Evolutionary conservation across 805 yeast species (phyloP).

Genomic region (Starmerella tilneyi): DNA sequence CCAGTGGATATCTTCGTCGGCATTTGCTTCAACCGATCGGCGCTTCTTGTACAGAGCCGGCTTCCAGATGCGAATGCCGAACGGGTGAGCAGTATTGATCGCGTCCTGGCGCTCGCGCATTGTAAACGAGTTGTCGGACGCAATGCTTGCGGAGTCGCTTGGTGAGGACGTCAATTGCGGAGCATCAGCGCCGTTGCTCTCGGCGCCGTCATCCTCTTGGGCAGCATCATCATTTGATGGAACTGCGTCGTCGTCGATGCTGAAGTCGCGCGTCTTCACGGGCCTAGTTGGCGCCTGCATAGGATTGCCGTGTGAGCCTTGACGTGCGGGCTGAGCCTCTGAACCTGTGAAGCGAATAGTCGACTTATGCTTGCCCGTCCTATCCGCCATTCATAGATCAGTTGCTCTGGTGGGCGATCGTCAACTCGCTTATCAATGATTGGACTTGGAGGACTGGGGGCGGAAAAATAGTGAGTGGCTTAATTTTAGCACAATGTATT

Average conservation of each 20-base stretch:
- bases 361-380: background rate
- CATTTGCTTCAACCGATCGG: slow-evolving; percentile 82
- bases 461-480: too few relatives aligned
- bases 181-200: slow-evolving; percentile 16
- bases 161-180: background rate
- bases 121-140: slow-evolving; percentile 72
- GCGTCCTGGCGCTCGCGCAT: slow-evolving; percentile 90
- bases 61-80: slow-evolving; percentile 97
- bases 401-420: background rate
- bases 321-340: background rate
- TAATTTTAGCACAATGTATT: too few relatives aligned
- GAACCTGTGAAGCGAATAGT: background rate
- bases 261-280: slow-evolving; percentile 1
- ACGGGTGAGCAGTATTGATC: slow-evolving; percentile 92
- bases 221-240: background rate
- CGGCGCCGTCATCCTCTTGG: background rate
- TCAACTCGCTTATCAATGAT: slow-evolving; percentile 1
- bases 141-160: slow-evolving; percentile 24
- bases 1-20: slow-evolving; percentile 89
- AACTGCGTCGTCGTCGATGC: slow-evolving; percentile 4
- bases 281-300: background rate
- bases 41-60: slow-evolving; percentile 91
- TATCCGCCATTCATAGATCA: slow-evolving; percentile 2
- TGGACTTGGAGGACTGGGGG: background rate
- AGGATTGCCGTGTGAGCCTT: background rate